Evolutionary conservation across 768 basidiomycete genomes (phyloP).

Genomic region (Rhodotorula kratochvilovae): DNA sequence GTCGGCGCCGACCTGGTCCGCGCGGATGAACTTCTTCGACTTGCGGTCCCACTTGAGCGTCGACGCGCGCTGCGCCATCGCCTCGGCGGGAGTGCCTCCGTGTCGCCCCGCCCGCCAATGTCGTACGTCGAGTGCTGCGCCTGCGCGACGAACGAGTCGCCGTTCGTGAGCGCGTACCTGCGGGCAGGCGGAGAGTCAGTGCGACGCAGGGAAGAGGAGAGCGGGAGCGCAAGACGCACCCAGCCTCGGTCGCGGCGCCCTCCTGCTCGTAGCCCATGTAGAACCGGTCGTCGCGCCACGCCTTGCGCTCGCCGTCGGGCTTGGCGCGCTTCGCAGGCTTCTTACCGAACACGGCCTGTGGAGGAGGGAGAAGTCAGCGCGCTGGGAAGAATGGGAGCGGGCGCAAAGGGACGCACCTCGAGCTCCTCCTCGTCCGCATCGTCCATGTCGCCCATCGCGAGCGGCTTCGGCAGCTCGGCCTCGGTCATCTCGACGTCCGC

Average conservation of each 20-base stretch:
- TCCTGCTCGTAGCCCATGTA: slow-evolving; percentile 91
- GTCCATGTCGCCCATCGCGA: not conserved
- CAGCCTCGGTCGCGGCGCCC: slow-evolving; percentile 79
- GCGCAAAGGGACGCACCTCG: slow-evolving; percentile 15
- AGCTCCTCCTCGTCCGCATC: slow-evolving; percentile 25
- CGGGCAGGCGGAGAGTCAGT: not conserved
- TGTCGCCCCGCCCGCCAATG: slow-evolving; percentile 70
- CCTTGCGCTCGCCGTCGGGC: slow-evolving; percentile 47
- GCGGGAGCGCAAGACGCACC: slow-evolving; percentile 54
- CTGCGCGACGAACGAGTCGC: slow-evolving; percentile 78
- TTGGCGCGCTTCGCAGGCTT: slow-evolving; percentile 50
- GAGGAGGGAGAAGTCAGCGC: not conserved
- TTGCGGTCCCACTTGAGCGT: slow-evolving; percentile 87
- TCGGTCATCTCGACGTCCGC: slow-evolving; percentile 57
- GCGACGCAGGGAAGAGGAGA: not conserved
- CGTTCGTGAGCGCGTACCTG: slow-evolving; percentile 84
- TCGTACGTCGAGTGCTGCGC: slow-evolving; percentile 76
- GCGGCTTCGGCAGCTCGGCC: slow-evolving; percentile 16
- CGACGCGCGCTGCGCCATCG: slow-evolving; percentile 51
- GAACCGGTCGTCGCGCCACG: slow-evolving; percentile 73
- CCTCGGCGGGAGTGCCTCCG: slow-evolving; percentile 56
- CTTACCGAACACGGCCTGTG: slow-evolving; percentile 64
- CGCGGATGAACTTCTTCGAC: slow-evolving; percentile 87
- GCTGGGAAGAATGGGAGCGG: not conserved
- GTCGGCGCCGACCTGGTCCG: slow-evolving; percentile 77